Base-by-base conservation (phyloP, 1,284 basidiomycete species). In the Ustilago nuda region DNA sequence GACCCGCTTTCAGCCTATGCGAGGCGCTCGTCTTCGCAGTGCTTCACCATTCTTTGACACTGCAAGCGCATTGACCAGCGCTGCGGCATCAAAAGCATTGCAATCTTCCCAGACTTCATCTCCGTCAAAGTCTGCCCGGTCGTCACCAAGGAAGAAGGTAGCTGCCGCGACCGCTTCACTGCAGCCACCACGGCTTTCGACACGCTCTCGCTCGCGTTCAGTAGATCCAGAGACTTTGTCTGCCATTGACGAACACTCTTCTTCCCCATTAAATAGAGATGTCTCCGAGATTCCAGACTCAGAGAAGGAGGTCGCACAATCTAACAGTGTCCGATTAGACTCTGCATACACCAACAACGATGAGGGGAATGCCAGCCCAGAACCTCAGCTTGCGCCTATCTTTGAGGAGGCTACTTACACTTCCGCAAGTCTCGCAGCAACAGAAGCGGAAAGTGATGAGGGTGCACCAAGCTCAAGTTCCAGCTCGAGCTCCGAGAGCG, bases 1-100 rank as follows among this genome's bases (percentile, higher is more conserved):
- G 61, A 56, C 50, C n/a, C 73, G 65, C 48, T 59, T 68, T 4
- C 73, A 76, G 62, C 73, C 73, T 7, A 67, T 72, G 68, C 61
- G 73, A 51, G 56, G 65, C n/a, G 73, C 73, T 48, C 64, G 73
- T 23, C 58, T 76, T 27, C 58, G 73, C 12, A 76, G 73, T 58
- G 65, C 73, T 23, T 76, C 73, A 27, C 73, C 73, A 6, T 76
- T 72, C 61, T 53, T 66, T 17, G 73, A 76, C 39, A 23, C 56
- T 3, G 56, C 56, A 39, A 62, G 61, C 46, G 58, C 64, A 17
- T 57, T 61, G 4, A 59, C 64, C 8, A 68, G 66, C 33, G 61
- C 56, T 9, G 32, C 46, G 23, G 52, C 54, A 11, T 68, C 69
- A 5, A 56, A 60, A 43, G 32, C 32, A 8, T 57, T 45, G 7